These are phyloP conservation scores for Sordaria brevicollis DNA, from an alignment of 495 filamentous ascomycete genomes.

Conservation along the genomic window DNA sequence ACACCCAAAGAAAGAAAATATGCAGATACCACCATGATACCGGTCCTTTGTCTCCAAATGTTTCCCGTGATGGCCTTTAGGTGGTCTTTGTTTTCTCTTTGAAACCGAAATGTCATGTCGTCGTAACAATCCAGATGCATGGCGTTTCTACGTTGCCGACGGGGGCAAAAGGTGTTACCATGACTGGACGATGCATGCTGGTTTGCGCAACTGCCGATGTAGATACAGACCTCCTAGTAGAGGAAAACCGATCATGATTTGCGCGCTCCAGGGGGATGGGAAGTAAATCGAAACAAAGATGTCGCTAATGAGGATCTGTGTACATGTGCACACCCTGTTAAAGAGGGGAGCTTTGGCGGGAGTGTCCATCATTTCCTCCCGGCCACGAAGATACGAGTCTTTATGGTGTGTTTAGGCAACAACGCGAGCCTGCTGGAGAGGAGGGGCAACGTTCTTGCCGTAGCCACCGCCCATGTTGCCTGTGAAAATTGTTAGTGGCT, in stretches of 20 bases:
- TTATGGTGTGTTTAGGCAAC: conserved; percentile 12
- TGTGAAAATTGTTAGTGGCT: conserved; percentile 24
- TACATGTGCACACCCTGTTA: conserved; percentile 20
- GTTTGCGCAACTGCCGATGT: background rate
- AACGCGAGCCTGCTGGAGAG: conserved; percentile 29
- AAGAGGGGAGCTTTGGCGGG: conserved; percentile 20
- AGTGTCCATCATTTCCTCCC: conserved; percentile 3
- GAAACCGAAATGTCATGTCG: background rate
- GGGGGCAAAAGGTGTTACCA: background rate
- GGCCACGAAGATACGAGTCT: background rate
- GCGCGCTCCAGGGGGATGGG: background rate
- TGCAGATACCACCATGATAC: background rate
- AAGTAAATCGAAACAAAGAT: background rate
- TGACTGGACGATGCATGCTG: background rate
- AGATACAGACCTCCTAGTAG: background rate
- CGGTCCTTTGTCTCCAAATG: background rate
- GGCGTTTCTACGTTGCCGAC: background rate
- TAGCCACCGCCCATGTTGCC: conserved; percentile 63
- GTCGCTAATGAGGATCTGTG: conserved; percentile 3
- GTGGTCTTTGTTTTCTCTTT: background rate
- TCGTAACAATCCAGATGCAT: background rate
- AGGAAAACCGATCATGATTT: background rate
- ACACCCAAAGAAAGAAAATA: background rate
- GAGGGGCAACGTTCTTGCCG: conserved; percentile 47
- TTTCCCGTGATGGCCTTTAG: background rate